Evolutionary conservation across 2,329 filamentous ascomycete genomes (phyloP), one percentile per base, ranked within the genome.

Genomic region (Tolypocladium capitatum): DNA sequence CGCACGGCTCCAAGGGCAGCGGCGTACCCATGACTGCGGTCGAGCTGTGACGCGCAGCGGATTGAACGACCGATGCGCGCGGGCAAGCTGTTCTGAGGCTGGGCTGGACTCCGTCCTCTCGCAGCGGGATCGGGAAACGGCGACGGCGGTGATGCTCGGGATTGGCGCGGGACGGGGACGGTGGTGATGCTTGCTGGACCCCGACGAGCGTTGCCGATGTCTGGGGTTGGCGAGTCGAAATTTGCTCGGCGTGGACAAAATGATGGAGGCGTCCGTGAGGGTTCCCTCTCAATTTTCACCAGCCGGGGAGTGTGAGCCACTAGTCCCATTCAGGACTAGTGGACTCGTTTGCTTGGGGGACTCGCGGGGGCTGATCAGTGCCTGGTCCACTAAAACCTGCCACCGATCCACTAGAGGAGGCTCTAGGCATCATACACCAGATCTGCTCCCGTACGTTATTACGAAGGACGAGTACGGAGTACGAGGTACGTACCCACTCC

Each of bases 11-110:
- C 10, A 14, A 45, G 28, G 27, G 30, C 48, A 52, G 50, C 47
- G 46, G 55, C 52, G 65, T 68, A 80, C 76, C 72, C 76, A 80
- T 80, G 72, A 70, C 80, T 76, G 75, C 75, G 74, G 70, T 68
- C 67, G 62, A 60, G 55, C 58, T 63, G 64, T 63, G 58, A 68
- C 65, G 71, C 71, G 72, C 73, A 68, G 65, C 68, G 59, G 62
- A 68, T 61, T 62, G 60, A 46, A 53, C 42, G 57, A 65, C 60
- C 65, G 65, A 61, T 60, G 67, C 67, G 67, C 66, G 64, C 57
- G 58, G 56, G 35, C 35, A 21, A 16, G 35, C 36, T 21, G 36
- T n/a, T 27, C 7, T 40, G 36, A 40, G 36, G 38, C 24, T 28
- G 38, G 38, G 24, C 24, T 24, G 28, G 38, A 30, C 38, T 28